Base-by-base conservation (phyloP, 148 eudicot genomes). In the Gaultheria prostrata region DNA sequence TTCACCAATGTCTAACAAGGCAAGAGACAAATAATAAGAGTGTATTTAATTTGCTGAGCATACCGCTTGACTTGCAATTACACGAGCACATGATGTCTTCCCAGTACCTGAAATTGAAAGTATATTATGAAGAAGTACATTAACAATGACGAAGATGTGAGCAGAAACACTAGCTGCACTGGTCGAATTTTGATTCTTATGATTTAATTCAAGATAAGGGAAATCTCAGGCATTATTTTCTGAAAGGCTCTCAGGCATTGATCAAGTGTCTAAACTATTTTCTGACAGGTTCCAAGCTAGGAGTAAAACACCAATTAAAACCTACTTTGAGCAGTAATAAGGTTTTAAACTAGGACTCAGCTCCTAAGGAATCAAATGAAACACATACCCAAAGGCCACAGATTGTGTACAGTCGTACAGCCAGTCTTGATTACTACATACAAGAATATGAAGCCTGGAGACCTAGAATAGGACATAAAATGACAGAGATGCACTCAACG, bases 51-150 rank as follows among this genome's bases (percentile, higher is more conserved):
- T 32, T 28, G 80, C 51, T 35, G 7, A 49, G 78, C 86, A 71
- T 92, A 97, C 99, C 92, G 98, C 95, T 88, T 95, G 94, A 88
- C 83, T 88, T 83, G 99, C 98, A 86, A 97, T 97, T 50, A 95
- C 99, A 84, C 99, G 98, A 78, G 99, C 99, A 79, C 98, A 93
- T 67, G 98, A 97, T 78, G 99, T 97, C 90, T 97, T 97, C 87
- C 99, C 99, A n/a, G 99, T 97, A 83, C 99, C 99, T 97, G 92
- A 87, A 87, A 88, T 76, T 83, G 80, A 65, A 85, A 48, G 50
- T 77, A 75, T 80, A 83, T 82, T 51, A 12, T 4, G 32, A 82
- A 75, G 63, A 82, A 45, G 51, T 13, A 85, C 78, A 57, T 30
- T 9, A 3, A 7, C 18, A 33, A 14, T 24, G 53, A 1, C 32